Conservation (phyloP, 192 early-diverging fungal species). For the Coemansia pectinata region DNA sequence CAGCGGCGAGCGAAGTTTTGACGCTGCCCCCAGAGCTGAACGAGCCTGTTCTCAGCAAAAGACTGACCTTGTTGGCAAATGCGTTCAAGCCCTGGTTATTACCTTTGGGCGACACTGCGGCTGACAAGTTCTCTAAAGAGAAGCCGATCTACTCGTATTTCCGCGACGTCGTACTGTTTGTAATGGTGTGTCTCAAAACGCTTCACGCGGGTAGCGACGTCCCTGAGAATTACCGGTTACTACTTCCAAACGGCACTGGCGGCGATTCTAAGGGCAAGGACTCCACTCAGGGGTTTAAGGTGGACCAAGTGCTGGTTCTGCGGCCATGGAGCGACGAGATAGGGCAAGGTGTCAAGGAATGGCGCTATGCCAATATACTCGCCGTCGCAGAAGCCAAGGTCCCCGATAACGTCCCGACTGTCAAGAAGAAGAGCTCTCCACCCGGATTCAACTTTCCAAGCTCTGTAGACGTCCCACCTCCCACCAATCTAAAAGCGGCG, state of each 20-base stretch:
- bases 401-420: background rate
- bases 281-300: conserved; percentile 4
- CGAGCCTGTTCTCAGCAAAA: background rate
- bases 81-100: conserved; percentile 5
- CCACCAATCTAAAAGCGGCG: background rate
- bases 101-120: background rate
- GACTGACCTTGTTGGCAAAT: background rate
- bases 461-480: background rate
- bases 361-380: background rate
- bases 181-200: conserved; percentile 2
- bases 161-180: conserved; percentile 2
- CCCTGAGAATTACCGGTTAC: background rate
- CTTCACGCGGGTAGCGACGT: background rate
- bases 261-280: conserved; percentile 1
- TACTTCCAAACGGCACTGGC: background rate
- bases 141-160: background rate
- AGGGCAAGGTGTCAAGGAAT: background rate
- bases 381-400: background rate
- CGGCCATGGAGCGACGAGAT: background rate
- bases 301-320: conserved; percentile 6
- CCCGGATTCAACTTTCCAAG: background rate
- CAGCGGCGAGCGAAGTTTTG: background rate
- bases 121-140: background rate
- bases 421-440: background rate
- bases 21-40: background rate